Evolutionary conservation across 2,329 filamentous ascomycete species (phyloP).

Genomic region (Pseudocercospora fijiensis): DNA sequence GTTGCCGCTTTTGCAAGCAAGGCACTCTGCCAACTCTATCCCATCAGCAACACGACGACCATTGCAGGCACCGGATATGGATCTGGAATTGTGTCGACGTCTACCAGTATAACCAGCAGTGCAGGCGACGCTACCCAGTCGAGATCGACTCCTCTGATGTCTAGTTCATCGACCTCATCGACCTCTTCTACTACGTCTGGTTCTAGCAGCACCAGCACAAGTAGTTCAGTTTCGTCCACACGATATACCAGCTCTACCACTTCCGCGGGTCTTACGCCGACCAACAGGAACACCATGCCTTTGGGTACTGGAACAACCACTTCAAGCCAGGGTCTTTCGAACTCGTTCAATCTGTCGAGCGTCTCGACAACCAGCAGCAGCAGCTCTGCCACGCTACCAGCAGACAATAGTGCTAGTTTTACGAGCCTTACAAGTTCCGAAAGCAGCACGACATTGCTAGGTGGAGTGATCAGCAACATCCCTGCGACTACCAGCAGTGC

Average conservation of each 20-base stretch:
- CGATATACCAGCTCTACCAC: not conserved
- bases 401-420: not conserved
- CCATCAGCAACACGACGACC: not conserved
- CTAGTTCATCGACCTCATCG: not conserved
- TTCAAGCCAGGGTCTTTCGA: not conserved
- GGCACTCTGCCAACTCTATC: not conserved
- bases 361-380: not conserved
- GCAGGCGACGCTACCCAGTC: not conserved
- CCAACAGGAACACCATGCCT: not conserved
- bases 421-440: constrained; percentile 4
- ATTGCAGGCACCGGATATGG: not conserved
- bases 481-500: not conserved
- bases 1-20: not conserved
- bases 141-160: not conserved
- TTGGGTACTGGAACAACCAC: not conserved
- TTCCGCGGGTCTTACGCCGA: not conserved
- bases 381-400: not conserved
- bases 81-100: not conserved
- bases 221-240: not conserved
- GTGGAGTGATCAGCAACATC: not conserved
- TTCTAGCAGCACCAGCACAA: not conserved
- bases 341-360: not conserved
- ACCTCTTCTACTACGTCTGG: too few relatives aligned
- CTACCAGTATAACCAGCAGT: not conserved
- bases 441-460: constrained; percentile 9